Evolutionary conservation across 75 land plant genomes (phyloP).

Genomic region (Azolla pinnata): DNA sequence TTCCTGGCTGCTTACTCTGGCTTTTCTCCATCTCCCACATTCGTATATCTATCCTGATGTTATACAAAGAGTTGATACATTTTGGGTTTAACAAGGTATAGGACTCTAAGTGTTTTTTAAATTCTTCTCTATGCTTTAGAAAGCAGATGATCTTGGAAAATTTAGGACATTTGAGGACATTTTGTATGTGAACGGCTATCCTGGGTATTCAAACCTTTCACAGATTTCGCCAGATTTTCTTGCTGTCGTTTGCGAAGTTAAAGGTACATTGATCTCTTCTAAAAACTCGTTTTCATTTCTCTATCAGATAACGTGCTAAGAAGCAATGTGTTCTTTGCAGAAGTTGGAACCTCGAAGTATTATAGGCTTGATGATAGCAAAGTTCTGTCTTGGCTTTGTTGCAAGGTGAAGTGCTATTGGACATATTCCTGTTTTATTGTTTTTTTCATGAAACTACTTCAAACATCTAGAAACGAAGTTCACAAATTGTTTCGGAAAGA

Average conservation of each 20-base stretch:
- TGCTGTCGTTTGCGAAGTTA: slow-evolving; percentile 63
- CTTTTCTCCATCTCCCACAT: no score
- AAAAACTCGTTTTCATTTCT: not conserved
- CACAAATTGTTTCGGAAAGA: no score
- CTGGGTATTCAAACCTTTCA: slow-evolving; percentile 54
- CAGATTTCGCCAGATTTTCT: slow-evolving; percentile 40
- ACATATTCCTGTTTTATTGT: no score
- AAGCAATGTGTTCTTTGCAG: slow-evolving; percentile 26
- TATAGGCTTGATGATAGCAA: slow-evolving; percentile 79
- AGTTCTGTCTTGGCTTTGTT: slow-evolving; percentile 69
- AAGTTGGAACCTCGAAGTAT: slow-evolving; percentile 58
- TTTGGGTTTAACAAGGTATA: no score
- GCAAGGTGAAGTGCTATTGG: no score
- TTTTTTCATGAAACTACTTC: no score
- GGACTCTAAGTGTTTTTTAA: no score
- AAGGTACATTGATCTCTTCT: slow-evolving; percentile 40
- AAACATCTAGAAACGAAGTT: no score
- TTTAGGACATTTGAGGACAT: slow-evolving; percentile 90
- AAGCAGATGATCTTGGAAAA: slow-evolving; percentile 60
- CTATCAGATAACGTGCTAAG: not conserved
- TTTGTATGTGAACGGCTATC: slow-evolving; percentile 60
- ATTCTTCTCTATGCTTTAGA: slow-evolving; percentile 37
- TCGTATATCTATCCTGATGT: no score
- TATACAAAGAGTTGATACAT: no score
- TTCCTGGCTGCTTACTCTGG: no score